Evolutionary conservation across 441 rosid genomes (phyloP), one percentile per base, ranked within the genome.

Genomic region (Croton laevigatus): DNA sequence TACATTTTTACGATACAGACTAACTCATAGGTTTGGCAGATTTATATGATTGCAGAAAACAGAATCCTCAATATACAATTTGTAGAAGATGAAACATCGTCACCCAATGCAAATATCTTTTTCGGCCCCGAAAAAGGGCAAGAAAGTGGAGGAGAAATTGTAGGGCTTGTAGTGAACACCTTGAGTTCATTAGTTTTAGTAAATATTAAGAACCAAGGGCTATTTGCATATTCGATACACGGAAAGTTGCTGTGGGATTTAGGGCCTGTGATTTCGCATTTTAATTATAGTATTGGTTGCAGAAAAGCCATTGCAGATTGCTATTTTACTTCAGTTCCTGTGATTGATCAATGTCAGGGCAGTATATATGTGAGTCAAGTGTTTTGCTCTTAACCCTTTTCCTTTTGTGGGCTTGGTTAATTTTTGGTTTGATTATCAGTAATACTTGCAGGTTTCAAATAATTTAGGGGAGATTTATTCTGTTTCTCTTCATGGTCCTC

Each of bases 291-390:
- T 59, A 77, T 84, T 75, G 98, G 97, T 32, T 91, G 98, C 71
- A 55, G 84, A 17, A 87, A 83, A 81, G 82, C 71, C 64, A 72
- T 76, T 59, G 42, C 59, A 6, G 86, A 88, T 70, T 94, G 98
- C 71, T 84, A 70, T 78, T 94, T 91, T 66, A 67, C 82, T 71
- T 88, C 97, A 7, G 74, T 14, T 22, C 97, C 97, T 0, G 82
- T 92, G 49, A 76, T 94, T 70, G 97, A 90, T 81, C 83, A 80
- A 75, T 91, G 94, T 37, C 91, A 92, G 75, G 88, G 86, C 74
- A 87, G 84, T 72, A 69, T 94, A 73, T 87, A 89, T 76, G 98
- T 94, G 87, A 83, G 76, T 27, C n/a, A n/a, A n/a, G n/a, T 27
- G 38, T 76, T 71, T 72, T 48, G 44, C 34, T 32, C 55, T 59